Base-by-base conservation (phyloP, 257 asterid genomes). In the Sherardia arvensis region DNA sequence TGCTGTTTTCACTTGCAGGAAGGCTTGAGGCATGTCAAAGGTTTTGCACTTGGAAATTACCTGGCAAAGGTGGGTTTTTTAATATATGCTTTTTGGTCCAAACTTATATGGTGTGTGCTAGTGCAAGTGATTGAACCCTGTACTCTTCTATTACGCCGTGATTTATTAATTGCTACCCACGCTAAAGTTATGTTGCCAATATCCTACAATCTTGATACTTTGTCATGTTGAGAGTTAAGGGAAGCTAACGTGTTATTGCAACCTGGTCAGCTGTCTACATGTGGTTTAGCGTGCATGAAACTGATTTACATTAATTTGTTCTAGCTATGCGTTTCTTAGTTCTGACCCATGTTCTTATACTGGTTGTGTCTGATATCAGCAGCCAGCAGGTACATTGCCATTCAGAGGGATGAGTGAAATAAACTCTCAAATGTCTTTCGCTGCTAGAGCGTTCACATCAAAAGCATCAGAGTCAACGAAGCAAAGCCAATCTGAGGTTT, bases 361-460 rank as follows among this genome's bases (percentile, higher is more conserved):
- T 45, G 53, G 56, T 18, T 45, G 53, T 62, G 40, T 55, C 58
- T 40, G 48, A 57, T 47, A 59, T 76, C 72, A 53, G 76, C 86
- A 88, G 95, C 73, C 75, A 53, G 76, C 85, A 84, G 96, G 87
- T 47, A 82, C 75, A 53, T 61, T 73, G 71, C 78, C 68, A 17
- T 68, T 36, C 66, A 66, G 71, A 66, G 57, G 54, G 26, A 79
- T 71, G 36, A 27, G 55, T 45, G 71, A 79, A 54, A 66, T 63
- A 66, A 72, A 67, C 51, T 14, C 51, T 62, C 58, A 72, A 63
- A 38, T 45, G 32, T 45, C 79, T 72, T 61, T 61, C 80, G 78
- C 76, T 62, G 71, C 75, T 59, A 84, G 95, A 81, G 69, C 80
- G 64, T 81, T 90, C 77, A 78, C 96, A 60, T 81, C 91, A 73